A percentile compares a stretch with the other conserved stretches of the same genome.
These are phyloP conservation scores for Periconia sp. DNA, from an alignment of 2,329 filamentous ascomycete species.

Conservation along the genomic window DNA sequence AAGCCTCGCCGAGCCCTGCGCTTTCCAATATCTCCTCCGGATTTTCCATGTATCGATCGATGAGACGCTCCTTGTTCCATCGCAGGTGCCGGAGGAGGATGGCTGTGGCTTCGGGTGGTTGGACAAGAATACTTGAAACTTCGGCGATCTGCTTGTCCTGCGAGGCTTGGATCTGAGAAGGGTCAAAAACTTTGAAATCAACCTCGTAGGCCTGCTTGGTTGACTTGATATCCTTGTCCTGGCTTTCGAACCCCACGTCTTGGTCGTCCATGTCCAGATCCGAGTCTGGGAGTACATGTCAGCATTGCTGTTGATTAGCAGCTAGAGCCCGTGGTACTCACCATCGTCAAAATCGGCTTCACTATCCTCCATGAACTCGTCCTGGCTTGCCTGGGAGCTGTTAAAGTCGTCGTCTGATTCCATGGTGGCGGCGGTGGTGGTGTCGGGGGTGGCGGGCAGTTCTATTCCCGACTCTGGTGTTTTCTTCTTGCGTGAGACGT, in stretches of 20 bases:
- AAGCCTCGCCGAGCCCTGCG: conserved; percentile 71
- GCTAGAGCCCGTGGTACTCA: conserved; percentile 19
- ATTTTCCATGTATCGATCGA: conserved; percentile 95
- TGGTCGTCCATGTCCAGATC: conserved; percentile 61
- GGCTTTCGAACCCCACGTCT: conserved; percentile 62
- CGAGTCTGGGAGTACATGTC: conserved; percentile 44
- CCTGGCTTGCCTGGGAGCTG: conserved; percentile 78
- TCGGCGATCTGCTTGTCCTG: conserved; percentile 86
- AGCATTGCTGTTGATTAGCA: conserved; percentile 2
- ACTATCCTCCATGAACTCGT: conserved; percentile 72
- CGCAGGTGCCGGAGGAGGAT: conserved; percentile 86
- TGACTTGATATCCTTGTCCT: conserved; percentile 73
- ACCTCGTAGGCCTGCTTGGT: conserved; percentile 79
- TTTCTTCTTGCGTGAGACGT: conserved; percentile 36
- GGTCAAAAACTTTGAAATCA: conserved; percentile 78
- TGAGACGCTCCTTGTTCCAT: conserved; percentile 95
- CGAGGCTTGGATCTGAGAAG: conserved; percentile 78
- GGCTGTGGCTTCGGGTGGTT: conserved; percentile 84
- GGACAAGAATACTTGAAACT: conserved; percentile 86
- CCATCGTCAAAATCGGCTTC: conserved; percentile 67
- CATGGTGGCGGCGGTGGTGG: conserved; percentile 62
- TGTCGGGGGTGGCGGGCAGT: conserved; percentile 37
- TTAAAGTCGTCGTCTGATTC: conserved; percentile 95
- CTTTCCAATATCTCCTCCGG: conserved; percentile 78
- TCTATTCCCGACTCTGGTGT: conserved; percentile 18